Conservation (phyloP, 306 rosid species). For the Luffa aegyptiaca region DNA sequence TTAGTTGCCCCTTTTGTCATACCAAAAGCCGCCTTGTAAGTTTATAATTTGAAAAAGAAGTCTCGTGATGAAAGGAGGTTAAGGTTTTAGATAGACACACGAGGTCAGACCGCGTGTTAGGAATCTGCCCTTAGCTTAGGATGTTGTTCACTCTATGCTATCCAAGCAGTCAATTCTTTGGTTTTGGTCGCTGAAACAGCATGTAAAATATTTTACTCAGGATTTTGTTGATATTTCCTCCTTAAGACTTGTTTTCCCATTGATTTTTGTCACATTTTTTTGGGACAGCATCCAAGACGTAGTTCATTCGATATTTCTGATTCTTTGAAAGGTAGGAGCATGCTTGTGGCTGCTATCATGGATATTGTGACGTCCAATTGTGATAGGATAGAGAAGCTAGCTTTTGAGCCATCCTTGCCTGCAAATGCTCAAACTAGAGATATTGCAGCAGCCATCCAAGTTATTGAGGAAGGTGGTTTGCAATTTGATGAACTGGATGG, state of each 20-base stretch:
- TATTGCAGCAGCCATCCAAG: constrained; percentile 81
- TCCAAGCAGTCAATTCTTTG: not conserved
- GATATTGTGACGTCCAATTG: constrained; percentile 86
- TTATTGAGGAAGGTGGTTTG: constrained; percentile 84
- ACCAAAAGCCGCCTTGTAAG: not conserved
- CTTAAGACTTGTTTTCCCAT: constrained; percentile 21
- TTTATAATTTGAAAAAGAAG: not conserved
- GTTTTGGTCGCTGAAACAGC: not conserved
- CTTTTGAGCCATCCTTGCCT: constrained; percentile 62
- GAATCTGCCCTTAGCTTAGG: not conserved
- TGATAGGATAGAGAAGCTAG: constrained; percentile 41
- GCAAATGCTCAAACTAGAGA: constrained; percentile 74
- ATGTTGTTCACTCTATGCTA: not conserved
- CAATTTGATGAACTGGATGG: constrained; percentile 57
- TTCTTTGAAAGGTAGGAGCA: constrained; percentile 89
- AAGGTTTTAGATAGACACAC: not conserved
- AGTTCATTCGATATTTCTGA: constrained; percentile 70
- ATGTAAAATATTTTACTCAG: not conserved
- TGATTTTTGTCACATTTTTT: constrained; percentile 21
- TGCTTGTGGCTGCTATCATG: constrained; percentile 98
- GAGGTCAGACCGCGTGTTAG: not conserved
- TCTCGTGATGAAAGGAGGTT: not conserved
- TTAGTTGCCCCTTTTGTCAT: not conserved
- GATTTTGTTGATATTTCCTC: constrained; percentile 13
- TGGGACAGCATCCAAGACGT: constrained; percentile 66